Evolutionary conservation across 768 basidiomycete species (phyloP).

Genomic region (Leccinum variicolor): DNA sequence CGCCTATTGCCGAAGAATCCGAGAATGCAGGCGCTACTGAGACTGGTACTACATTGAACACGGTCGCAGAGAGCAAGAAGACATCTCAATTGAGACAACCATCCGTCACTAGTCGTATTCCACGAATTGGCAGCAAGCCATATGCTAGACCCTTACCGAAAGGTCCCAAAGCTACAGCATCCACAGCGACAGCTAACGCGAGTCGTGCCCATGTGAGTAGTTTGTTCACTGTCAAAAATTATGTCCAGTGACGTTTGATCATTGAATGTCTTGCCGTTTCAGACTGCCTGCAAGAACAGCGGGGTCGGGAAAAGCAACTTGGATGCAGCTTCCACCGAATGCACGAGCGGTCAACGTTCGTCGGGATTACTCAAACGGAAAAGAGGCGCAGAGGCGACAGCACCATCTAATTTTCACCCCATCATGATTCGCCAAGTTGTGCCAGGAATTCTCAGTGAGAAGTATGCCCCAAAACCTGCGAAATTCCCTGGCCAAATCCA

Average conservation of each 20-base stretch:
- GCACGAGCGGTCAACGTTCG: constrained; percentile 6
- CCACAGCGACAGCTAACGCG: constrained; percentile 4
- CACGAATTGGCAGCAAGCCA: constrained; percentile 56
- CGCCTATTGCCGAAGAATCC: constrained; percentile 34
- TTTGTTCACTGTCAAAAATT: background rate
- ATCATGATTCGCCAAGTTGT: constrained; percentile 36
- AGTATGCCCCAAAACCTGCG: constrained; percentile 26
- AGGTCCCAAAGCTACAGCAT: constrained; percentile 1
- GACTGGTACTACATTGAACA: constrained; percentile 14
- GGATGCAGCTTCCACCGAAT: constrained; percentile 8
- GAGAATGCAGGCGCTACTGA: constrained; percentile 9
- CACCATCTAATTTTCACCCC: constrained; percentile 23
- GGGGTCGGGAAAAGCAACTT: constrained; percentile 4
- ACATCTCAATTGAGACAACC: constrained; percentile 51
- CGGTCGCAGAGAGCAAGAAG: constrained; percentile 19
- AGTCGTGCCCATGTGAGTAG: constrained; percentile 19
- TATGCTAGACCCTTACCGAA: constrained; percentile 42
- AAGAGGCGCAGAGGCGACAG: constrained; percentile 14
- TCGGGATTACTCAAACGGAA: constrained; percentile 32
- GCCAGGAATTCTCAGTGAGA: constrained; percentile 31
- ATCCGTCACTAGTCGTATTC: constrained; percentile 51
- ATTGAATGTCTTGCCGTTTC: constrained; percentile 12
- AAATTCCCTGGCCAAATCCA: constrained; percentile 14
- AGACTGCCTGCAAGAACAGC: constrained; percentile 8
- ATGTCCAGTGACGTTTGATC: background rate